Conservation (phyloP, 139 green algal genomes). For the Chlamydomonas incerta region DNA sequence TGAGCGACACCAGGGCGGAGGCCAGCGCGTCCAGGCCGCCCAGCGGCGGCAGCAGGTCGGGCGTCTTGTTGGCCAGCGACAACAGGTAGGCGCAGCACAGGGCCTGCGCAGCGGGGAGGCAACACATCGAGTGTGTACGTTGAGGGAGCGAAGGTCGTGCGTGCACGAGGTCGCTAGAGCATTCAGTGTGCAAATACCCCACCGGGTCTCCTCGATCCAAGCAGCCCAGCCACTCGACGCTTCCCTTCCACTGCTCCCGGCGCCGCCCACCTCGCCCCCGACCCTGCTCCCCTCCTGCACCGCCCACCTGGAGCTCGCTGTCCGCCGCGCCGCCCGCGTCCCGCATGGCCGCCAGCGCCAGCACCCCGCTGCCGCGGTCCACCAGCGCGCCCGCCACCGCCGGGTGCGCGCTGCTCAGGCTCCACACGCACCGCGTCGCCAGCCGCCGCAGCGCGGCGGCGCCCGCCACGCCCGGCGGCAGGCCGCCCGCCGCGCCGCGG, state of each 20-base stretch:
- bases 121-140: no score
- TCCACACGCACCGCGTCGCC: conserved; percentile 40
- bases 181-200: no score
- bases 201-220: no score
- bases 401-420: conserved; percentile 41
- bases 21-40: conserved; percentile 35
- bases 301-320: conserved; percentile 38
- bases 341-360: conserved; percentile 23
- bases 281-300: background rate
- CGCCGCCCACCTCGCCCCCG: background rate
- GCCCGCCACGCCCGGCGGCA: no score
- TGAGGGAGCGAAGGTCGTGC: no score
- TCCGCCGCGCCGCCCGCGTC: background rate
- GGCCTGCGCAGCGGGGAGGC: no score
- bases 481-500: no score
- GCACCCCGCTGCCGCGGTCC: conserved; percentile 1
- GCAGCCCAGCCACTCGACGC: background rate
- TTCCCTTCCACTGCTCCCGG: no score
- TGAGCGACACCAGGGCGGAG: background rate
- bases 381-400: conserved; percentile 24
- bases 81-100: conserved; percentile 41
- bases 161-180: no score
- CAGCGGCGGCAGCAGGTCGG: conserved; percentile 34
- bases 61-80: background rate
- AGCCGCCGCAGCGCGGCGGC: conserved; percentile 29